These are phyloP conservation scores for Mycena galopus DNA, from an alignment of 768 basidiomycete species.

Conservation along the genomic window DNA sequence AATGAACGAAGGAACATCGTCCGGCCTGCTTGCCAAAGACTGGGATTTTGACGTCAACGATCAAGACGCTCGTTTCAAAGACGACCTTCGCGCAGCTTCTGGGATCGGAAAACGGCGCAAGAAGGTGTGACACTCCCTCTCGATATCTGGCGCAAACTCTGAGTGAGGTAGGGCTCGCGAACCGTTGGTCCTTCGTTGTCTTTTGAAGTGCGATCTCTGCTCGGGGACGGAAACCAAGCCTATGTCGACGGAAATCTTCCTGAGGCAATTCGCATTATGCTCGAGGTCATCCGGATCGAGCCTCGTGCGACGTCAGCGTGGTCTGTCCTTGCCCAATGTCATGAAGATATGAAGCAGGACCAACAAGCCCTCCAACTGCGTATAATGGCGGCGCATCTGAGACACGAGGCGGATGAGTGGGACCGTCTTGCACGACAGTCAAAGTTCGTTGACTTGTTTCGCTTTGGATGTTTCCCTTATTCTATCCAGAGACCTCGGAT, in stretches of 20 bases:
- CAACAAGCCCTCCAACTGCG: conserved; percentile 85
- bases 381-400: conserved; percentile 92
- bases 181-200: conserved; percentile 69
- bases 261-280: conserved; percentile 84
- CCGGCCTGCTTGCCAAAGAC: conserved; percentile 68
- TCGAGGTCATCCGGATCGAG: conserved; percentile 95
- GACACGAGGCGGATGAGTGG: conserved; percentile 89
- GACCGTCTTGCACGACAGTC: conserved; percentile 82
- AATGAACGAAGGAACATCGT: conserved; percentile 59
- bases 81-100: conserved; percentile 80
- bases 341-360: conserved; percentile 76
- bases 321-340: conserved; percentile 89
- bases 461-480: neutral
- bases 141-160: neutral
- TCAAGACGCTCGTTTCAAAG: conserved; percentile 71
- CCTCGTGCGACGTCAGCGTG: conserved; percentile 87
- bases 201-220: conserved; percentile 77
- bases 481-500: conserved; percentile 56
- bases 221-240: conserved; percentile 90
- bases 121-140: conserved; percentile 53
- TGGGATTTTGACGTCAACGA: conserved; percentile 85
- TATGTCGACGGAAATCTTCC: conserved; percentile 79
- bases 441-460: conserved; percentile 56
- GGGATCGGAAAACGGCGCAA: conserved; percentile 72
- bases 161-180: conserved; percentile 55